Evolutionary conservation across 495 filamentous ascomycete genomes (phyloP).

Genomic region (Collariella sp.): DNA sequence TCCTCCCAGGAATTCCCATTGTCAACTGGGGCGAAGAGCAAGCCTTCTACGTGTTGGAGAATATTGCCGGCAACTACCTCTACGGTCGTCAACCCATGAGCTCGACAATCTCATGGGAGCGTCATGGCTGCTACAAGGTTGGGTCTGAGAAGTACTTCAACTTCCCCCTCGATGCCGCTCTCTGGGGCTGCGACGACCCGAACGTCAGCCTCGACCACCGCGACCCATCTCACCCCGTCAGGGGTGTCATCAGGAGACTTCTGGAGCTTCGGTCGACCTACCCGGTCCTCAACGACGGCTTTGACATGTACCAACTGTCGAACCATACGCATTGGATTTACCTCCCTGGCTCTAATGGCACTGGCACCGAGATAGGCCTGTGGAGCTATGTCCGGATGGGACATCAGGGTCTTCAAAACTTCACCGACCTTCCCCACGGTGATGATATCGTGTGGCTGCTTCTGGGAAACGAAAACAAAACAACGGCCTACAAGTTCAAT

Average conservation of each 20-base stretch:
- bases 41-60: constrained; percentile 58
- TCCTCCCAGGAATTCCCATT: constrained; percentile 58
- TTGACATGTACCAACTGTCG: constrained; percentile 48
- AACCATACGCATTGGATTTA: constrained; percentile 49
- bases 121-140: constrained; percentile 59
- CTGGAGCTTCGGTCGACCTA: constrained; percentile 54
- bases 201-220: constrained; percentile 60
- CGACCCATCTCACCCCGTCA: constrained; percentile 29
- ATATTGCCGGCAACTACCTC: constrained; percentile 58
- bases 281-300: constrained; percentile 57
- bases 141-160: constrained; percentile 47
- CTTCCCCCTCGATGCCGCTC: constrained; percentile 35
- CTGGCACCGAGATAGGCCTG: constrained; percentile 55
- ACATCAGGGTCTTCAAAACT: constrained; percentile 43
- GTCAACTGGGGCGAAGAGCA: constrained; percentile 65
- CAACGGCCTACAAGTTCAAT: constrained; percentile 53
- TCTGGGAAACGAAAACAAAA: constrained; percentile 54
- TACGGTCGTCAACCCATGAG: constrained; percentile 61
- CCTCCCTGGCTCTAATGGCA: constrained; percentile 48
- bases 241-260: constrained; percentile 57
- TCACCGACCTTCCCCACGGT: constrained; percentile 44
- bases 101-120: constrained; percentile 54
- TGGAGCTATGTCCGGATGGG: constrained; percentile 35
- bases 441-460: constrained; percentile 48
- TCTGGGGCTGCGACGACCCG: constrained; percentile 60